Percentiles rank a stretch among this genome's conserved stretches.
These are phyloP conservation scores for Trichoderma guizhouense DNA, from an alignment of 2,329 filamentous ascomycete genomes.

Conservation along the genomic window DNA sequence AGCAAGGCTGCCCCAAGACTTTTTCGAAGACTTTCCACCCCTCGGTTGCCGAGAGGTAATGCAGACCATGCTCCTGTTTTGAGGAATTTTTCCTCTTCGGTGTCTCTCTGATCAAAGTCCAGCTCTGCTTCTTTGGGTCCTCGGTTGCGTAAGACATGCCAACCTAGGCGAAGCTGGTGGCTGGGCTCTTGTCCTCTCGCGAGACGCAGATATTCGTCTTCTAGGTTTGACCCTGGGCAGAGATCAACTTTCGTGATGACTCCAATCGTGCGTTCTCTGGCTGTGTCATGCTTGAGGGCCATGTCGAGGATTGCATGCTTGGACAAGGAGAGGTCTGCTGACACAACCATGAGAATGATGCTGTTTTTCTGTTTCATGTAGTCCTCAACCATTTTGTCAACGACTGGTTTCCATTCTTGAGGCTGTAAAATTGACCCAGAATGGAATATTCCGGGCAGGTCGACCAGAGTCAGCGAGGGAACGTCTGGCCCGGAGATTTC, in stretches of 20 bases:
- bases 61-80: neutral
- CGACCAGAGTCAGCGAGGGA: slow-evolving; percentile 55
- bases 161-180: slow-evolving; percentile 40
- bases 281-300: slow-evolving; percentile 30
- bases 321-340: slow-evolving; percentile 49
- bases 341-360: slow-evolving; percentile 59
- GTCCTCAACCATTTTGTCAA: slow-evolving; percentile 45
- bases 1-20: neutral
- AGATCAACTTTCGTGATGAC: slow-evolving; percentile 56
- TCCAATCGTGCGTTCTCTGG: slow-evolving; percentile 46
- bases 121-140: slow-evolving; percentile 11
- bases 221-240: slow-evolving; percentile 12
- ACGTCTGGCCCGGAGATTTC: slow-evolving; percentile 46
- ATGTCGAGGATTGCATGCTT: slow-evolving; percentile 47
- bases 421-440: slow-evolving; percentile 46
- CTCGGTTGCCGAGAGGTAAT: neutral
- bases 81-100: slow-evolving; percentile 18
- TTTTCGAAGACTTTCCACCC: neutral
- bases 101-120: neutral
- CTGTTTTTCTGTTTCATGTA: slow-evolving; percentile 57
- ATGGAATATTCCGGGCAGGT: slow-evolving; percentile 55
- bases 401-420: slow-evolving; percentile 40
- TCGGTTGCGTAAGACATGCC: slow-evolving; percentile 53
- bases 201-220: slow-evolving; percentile 39
- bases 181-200: slow-evolving; percentile 41